Conservation (phyloP, 2,329 filamentous ascomycete genomes). For the Mariannaea elegans region DNA sequence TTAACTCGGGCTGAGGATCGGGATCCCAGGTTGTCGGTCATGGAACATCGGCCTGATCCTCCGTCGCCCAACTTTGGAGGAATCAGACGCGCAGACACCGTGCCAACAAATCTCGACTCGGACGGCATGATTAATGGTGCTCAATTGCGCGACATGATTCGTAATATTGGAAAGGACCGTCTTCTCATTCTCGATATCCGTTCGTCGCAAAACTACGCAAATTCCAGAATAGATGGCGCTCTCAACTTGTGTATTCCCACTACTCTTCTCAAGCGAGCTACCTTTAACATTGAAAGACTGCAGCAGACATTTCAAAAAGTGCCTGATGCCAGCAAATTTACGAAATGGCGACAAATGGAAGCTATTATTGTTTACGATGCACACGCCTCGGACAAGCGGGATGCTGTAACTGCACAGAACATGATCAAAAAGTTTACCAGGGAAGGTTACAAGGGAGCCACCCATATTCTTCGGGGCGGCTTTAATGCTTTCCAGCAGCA, state of each 20-base stretch:
- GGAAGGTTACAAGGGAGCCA: slow-evolving; percentile 80
- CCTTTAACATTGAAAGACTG: slow-evolving; percentile 88
- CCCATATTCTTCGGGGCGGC: slow-evolving; percentile 82
- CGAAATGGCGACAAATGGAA: slow-evolving; percentile 76
- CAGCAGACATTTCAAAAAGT: slow-evolving; percentile 84
- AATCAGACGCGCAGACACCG: slow-evolving; percentile 55
- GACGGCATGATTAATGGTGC: slow-evolving; percentile 61
- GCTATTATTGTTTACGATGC: slow-evolving; percentile 90
- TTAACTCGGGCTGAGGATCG: slow-evolving; percentile 58
- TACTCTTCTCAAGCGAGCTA: slow-evolving; percentile 87
- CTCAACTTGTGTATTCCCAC: slow-evolving; percentile 96
- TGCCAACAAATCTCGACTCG: slow-evolving; percentile 60
- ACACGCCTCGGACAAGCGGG: slow-evolving; percentile 78
- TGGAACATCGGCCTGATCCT: slow-evolving; percentile 56
- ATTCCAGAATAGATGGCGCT: slow-evolving; percentile 79
- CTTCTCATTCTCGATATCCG: slow-evolving; percentile 84
- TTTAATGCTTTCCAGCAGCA: slow-evolving; percentile 77
- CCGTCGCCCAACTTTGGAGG: slow-evolving; percentile 42
- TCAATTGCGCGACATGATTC: slow-evolving; percentile 66
- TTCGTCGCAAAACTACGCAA: slow-evolving; percentile 82
- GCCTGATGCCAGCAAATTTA: slow-evolving; percentile 75
- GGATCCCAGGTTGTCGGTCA: slow-evolving; percentile 64
- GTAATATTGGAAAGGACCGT: slow-evolving; percentile 49
- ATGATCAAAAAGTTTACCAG: slow-evolving; percentile 92
- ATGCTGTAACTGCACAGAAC: slow-evolving; percentile 82